These are phyloP conservation scores for Leccinum variicolor DNA, from an alignment of 768 basidiomycete genomes.

Conservation along the genomic window DNA sequence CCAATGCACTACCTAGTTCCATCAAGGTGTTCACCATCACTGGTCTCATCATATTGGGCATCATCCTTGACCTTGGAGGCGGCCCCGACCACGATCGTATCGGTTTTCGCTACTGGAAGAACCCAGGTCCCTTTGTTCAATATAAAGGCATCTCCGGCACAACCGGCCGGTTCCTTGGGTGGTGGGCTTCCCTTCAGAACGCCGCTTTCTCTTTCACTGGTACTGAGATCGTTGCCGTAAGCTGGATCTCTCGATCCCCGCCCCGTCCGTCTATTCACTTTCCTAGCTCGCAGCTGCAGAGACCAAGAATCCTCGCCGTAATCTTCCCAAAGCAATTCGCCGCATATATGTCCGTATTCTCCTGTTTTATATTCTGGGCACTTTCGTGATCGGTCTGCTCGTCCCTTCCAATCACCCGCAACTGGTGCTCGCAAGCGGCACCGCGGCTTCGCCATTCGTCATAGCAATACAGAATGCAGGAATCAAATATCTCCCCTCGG, in stretches of 20 bases:
- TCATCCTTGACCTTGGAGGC: neutral
- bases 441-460: neutral
- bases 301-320: neutral
- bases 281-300: neutral
- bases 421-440: neutral
- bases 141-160: neutral
- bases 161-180: neutral
- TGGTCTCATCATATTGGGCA: neutral
- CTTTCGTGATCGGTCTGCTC: neutral
- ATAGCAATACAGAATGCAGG: neutral
- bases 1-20: neutral
- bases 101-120: neutral
- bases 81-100: neutral
- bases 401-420: neutral
- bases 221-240: neutral
- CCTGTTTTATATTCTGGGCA: neutral
- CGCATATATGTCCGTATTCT: neutral
- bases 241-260: neutral
- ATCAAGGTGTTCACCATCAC: neutral
- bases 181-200: neutral
- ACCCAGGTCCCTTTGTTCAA: neutral
- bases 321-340: neutral
- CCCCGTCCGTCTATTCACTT: neutral
- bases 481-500: neutral
- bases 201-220: neutral